Evolutionary conservation across 495 filamentous ascomycete genomes (phyloP), one percentile per base, ranked within the genome.

Genomic region (Aspergillus sclerotiicarbonarius): DNA sequence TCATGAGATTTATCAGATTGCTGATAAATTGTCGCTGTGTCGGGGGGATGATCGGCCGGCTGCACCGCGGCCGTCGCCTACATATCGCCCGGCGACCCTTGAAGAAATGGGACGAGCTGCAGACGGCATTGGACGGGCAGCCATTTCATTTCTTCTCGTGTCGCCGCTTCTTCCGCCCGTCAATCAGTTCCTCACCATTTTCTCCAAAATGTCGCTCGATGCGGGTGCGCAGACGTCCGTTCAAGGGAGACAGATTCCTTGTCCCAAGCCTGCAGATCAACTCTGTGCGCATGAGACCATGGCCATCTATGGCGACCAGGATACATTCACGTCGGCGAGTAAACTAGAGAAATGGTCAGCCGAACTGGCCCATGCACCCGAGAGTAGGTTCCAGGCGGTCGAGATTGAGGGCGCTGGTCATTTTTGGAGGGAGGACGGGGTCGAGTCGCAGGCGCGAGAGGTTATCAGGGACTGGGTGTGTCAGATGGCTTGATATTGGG

Each of bases 341-440:
- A 92, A 85, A 69, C 74, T 93, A 61, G 77, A 81, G 20, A 70
- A 76, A 31, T 98, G 94, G 94, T 83, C 80, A 20, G 75, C 79
- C 48, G 82, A 79, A 56, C 72, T 95, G 57, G 58, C 67, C 6
- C 61, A 59, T 8, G 63, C 61, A 33, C 65, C 70, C 18, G 59
- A 61, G 25, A 78, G 75, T 63, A 60, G 59, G 32, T 88, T 87
- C 55, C 67, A 69, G 6, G 76, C 71, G 54, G 73, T 78, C 30
- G 84, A 90, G 63, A 79, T 96, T 45, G 68, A 72, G 18, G 82
- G 82, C 6, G 92, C 88, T 8, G 90, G 88, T 4, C 92, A 96
- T 72, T 96, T 96, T 64, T 96, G 91, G 90, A 67, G 76, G 20
- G 88, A 93, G 62, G 65, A 79, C 6, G 85, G 83, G 5, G 85